Evolutionary conservation across 2,329 filamentous ascomycete genomes (phyloP).

Genomic region (Ustilaginoidea virens): DNA sequence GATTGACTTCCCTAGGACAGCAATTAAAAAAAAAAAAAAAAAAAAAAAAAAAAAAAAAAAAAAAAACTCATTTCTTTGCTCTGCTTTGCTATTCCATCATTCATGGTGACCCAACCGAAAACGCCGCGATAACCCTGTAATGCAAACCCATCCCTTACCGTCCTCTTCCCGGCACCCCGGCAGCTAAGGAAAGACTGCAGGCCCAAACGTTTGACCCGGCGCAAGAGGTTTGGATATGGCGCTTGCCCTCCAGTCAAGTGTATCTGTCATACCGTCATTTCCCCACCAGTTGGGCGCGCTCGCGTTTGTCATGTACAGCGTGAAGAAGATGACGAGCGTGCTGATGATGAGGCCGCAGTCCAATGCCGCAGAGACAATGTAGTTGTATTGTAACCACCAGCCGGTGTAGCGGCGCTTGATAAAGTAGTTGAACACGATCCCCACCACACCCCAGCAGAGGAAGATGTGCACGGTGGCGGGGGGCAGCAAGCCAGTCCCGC

Average conservation of each 20-base stretch:
- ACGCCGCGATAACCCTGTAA: too few species aligned
- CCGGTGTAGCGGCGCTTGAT: conserved; percentile 49
- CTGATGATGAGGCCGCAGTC: conserved; percentile 52
- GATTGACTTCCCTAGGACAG: too few species aligned
- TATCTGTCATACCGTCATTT: conserved; percentile 31
- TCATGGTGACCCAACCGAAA: conserved; percentile 2
- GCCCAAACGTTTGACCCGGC: conserved; percentile 34
- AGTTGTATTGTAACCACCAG: conserved; percentile 71
- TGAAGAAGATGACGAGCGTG: conserved; percentile 56
- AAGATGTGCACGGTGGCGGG: conserved; percentile 59
- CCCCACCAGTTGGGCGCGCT: conserved; percentile 47
- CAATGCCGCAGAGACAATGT: conserved; percentile 55
- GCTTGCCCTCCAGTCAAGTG: conserved; percentile 27
- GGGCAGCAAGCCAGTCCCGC: conserved; percentile 46
- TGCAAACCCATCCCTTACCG: too few species aligned
- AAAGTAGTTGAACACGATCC: conserved; percentile 52
- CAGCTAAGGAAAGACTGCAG: conserved; percentile 14
- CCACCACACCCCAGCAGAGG: conserved; percentile 53
- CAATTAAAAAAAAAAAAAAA: too few species aligned
- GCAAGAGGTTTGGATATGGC: conserved; percentile 27
- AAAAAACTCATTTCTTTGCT: too few species aligned
- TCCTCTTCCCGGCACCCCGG: too few species aligned
- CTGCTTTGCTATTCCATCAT: conserved; percentile 1
- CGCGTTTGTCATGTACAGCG: conserved; percentile 43
- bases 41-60: too few species aligned